phyloP scores from a whole-genome alignment of 2,329 filamentous ascomycete species.

The Leptodontidium sp. region DNA sequence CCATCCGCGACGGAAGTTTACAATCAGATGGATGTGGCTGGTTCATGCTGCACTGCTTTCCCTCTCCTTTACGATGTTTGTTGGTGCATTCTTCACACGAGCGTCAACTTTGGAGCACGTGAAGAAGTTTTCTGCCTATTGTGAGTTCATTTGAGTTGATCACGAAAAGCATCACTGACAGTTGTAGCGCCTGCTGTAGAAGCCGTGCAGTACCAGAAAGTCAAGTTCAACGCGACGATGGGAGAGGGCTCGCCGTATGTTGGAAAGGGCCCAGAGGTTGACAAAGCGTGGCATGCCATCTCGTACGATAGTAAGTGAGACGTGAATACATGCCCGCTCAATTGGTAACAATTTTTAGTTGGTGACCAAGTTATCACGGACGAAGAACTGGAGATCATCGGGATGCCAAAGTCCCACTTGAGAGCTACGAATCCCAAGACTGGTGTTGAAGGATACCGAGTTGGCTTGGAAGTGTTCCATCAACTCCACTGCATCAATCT shows the following conservation, averaged over 20 bases:
- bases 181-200: conserved; percentile 55
- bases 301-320: conserved; percentile 53
- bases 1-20: conserved; percentile 22
- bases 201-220: conserved; percentile 57
- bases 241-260: conserved; percentile 57
- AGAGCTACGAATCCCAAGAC: conserved; percentile 63
- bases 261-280: conserved; percentile 63
- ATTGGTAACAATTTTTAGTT: conserved; percentile 49
- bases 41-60: conserved; percentile 41
- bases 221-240: conserved; percentile 58
- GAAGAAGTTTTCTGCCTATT: conserved; percentile 55
- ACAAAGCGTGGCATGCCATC: conserved; percentile 64
- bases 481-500: conserved; percentile 51
- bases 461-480: conserved; percentile 55
- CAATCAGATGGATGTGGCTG: conserved; percentile 43
- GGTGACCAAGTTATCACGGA: conserved; percentile 67
- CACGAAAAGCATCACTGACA: not conserved
- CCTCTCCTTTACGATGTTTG: conserved; percentile 41
- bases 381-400: conserved; percentile 61
- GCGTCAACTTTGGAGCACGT: conserved; percentile 44
- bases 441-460: conserved; percentile 65
- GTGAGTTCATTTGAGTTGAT: conserved; percentile 45
- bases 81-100: conserved; percentile 39
- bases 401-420: conserved; percentile 60
- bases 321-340: not conserved